Percentiles rank a stretch among this genome's conserved stretches.
phyloP scores from a whole-genome alignment of 2,329 filamentous ascomycete species.

The Thelonectria rubi region DNA sequence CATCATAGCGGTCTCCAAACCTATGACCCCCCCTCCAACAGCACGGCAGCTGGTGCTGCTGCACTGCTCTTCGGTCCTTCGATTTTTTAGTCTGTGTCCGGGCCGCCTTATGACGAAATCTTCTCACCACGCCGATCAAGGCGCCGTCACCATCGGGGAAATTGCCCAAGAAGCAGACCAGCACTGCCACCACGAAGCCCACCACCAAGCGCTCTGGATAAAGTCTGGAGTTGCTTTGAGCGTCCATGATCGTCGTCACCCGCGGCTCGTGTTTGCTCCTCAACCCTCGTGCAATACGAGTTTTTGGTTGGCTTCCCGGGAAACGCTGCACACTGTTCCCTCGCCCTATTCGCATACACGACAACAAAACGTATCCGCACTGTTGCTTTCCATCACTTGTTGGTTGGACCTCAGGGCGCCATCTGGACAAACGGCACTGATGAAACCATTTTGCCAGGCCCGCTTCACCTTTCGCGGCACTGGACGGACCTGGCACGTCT shows the following conservation, averaged over 20 bases:
- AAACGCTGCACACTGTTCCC: neutral
- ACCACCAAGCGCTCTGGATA: neutral
- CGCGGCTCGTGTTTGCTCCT: neutral
- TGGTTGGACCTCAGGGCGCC: slow-evolving; percentile 7
- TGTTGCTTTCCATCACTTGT: neutral
- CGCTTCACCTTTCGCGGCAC: slow-evolving; percentile 6
- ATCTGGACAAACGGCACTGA: slow-evolving; percentile 13
- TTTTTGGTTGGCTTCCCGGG: neutral
- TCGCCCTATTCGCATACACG: neutral
- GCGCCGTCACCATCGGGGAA: slow-evolving; percentile 2
- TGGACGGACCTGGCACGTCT: slow-evolving; percentile 13
- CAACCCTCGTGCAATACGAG: neutral
- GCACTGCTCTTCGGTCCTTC: neutral
- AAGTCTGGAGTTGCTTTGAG: no score
- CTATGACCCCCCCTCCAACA: slow-evolving; percentile 4
- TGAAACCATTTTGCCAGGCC: slow-evolving; percentile 15
- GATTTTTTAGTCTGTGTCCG: neutral
- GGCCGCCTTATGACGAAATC: slow-evolving; percentile 1
- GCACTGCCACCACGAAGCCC: slow-evolving; percentile 27
- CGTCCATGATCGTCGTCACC: no score
- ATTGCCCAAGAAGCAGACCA: slow-evolving; percentile 12
- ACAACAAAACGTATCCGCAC: neutral
- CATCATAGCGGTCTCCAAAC: slow-evolving; percentile 8
- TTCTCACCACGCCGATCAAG: slow-evolving; percentile 1
- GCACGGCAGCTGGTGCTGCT: slow-evolving; percentile 3